These are phyloP conservation scores for Lachancea sp. DNA, from an alignment of 805 yeast species.

Conservation along the genomic window DNA sequence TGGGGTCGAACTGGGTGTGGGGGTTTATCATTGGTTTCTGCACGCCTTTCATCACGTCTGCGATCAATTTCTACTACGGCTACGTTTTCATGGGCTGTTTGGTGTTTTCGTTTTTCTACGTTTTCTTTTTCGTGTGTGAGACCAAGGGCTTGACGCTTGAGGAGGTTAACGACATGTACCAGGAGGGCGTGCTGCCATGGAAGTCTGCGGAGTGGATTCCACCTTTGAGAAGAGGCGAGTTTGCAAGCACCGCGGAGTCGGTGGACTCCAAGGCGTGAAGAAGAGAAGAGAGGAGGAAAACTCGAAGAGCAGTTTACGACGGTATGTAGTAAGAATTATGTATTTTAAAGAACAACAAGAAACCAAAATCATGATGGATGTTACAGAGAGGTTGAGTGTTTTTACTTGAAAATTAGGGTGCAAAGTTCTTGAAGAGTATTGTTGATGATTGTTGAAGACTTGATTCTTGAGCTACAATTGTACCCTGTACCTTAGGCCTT, in stretches of 20 bases:
- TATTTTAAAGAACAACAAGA: no score
- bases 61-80: conserved; percentile 65
- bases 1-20: conserved; percentile 62
- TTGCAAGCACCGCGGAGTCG: background rate
- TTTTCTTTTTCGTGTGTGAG: conserved; percentile 63
- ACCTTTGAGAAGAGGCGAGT: conserved; percentile 29
- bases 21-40: conserved; percentile 60
- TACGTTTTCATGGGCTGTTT: conserved; percentile 53
- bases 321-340: no score
- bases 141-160: conserved; percentile 76
- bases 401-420: no score
- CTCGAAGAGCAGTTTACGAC: no score
- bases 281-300: no score
- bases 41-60: conserved; percentile 61
- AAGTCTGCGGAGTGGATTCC: conserved; percentile 45
- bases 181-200: conserved; percentile 37
- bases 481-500: no score
- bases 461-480: no score
- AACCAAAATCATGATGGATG: no score
- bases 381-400: no score
- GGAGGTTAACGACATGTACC: conserved; percentile 61
- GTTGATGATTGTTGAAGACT: no score
- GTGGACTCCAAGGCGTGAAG: background rate
- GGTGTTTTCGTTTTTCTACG: conserved; percentile 50
- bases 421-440: no score